These are phyloP conservation scores for Aspergillus ostianus DNA, from an alignment of 495 filamentous ascomycete species.

Conservation along the genomic window DNA sequence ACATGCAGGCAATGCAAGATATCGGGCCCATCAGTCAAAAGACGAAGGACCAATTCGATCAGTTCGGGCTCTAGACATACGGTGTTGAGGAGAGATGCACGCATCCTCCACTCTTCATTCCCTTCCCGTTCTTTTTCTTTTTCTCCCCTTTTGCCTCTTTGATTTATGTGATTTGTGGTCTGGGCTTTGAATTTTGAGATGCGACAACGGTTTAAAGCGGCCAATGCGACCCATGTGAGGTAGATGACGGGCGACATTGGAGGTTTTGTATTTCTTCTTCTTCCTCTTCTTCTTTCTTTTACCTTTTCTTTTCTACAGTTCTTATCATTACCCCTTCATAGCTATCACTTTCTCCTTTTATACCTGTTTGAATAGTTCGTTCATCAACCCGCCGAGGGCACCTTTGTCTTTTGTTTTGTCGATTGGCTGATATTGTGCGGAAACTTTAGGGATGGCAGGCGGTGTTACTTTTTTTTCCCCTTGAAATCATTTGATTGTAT, in stretches of 20 bases:
- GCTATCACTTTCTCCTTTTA: neutral
- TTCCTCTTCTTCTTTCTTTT: conserved; percentile 6
- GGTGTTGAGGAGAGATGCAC: neutral
- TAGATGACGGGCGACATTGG: neutral
- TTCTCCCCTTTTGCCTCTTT: conserved; percentile 13
- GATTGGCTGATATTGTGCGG: conserved; percentile 3
- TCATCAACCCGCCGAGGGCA: neutral
- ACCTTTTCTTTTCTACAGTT: conserved; percentile 6
- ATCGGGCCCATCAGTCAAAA: conserved; percentile 44
- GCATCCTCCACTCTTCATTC: conserved; percentile 12
- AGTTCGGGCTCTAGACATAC: conserved; percentile 8
- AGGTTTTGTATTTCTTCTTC: conserved; percentile 5
- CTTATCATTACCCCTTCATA: neutral
- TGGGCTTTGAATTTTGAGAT: conserved; percentile 12
- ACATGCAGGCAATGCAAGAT: conserved; percentile 71
- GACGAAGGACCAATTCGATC: conserved; percentile 34
- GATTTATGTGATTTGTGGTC: conserved; percentile 9
- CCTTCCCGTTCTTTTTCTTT: conserved; percentile 14
- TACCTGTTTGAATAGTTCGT: neutral
- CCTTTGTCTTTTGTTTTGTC: conserved; percentile 1
- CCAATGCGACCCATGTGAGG: neutral
- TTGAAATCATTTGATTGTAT: neutral
- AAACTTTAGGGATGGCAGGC: neutral
- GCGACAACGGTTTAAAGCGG: conserved; percentile 9
- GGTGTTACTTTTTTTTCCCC: conserved; percentile 1